Evolutionary conservation across 805 yeast genomes (phyloP), one percentile per base, ranked within the genome.

Genomic region (Metschnikowia lochheadii): DNA sequence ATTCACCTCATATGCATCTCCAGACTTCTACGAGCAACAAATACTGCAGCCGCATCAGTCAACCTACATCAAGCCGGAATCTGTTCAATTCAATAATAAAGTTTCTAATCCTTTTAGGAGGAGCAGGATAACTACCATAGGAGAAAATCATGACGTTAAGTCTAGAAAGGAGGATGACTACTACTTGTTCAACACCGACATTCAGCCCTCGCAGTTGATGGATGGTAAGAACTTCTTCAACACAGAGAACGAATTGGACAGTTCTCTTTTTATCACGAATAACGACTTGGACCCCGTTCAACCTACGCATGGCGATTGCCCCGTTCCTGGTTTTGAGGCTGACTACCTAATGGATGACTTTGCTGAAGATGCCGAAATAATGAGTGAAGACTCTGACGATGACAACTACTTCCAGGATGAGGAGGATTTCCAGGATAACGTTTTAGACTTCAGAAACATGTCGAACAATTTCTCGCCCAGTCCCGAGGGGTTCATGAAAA

Each of bases 321-420:
- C 60, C 5, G 58, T 69, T 32, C 68, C 71, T 7, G 73, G 72
- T 3, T 67, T 58, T 49, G 72, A 68, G 52, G 59, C 63, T 49
- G 75, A 71, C 56, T 70, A 68, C 54, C 61, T 70, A 35, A 51
- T 62, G 41, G 68, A 63, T 48, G 64, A 63, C 40, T 72, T 71
- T 47, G 72, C 69, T 5, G 78, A 75, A 50, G 72, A 72, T 43
- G 75, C 75, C 38, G 77, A 73, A 48, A 73, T 72, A 40, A 55
- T 72, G 40, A 70, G 70, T 34, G 73, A 72, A 36, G 71, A 67
- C 51, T 73, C 69, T 17, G 73, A 68, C 29, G 72, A 70, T 49
- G 70, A 70, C 50, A 62, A 68, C 51, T 69, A 71, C 54, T 69
- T 68, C 55, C 68, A 66, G 46, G 73, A 68, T 48, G 71, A 69